Evolutionary conservation across 2,329 filamentous ascomycete genomes (phyloP).

Genomic region (Claviceps spartinae): DNA sequence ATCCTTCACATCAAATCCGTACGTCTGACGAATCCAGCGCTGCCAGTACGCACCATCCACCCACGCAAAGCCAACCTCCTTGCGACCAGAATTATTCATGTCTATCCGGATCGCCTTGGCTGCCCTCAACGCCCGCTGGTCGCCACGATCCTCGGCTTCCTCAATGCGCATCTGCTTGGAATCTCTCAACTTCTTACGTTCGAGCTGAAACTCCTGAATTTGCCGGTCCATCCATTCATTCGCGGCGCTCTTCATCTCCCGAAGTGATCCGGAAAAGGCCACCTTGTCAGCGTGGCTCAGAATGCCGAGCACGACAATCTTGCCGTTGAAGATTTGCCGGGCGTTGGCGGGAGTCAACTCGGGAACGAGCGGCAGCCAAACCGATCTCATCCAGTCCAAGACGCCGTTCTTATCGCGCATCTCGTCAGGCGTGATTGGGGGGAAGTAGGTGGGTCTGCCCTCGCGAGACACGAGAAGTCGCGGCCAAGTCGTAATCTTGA

Average conservation of each 20-base stretch:
- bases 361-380: conserved; percentile 92
- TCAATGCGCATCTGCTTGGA: conserved; percentile 92
- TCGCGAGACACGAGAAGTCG: conserved; percentile 79
- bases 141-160: conserved; percentile 85
- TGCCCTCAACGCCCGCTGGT: conserved; percentile 70
- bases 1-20: conserved; percentile 75
- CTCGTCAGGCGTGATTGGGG: conserved; percentile 70
- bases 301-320: conserved; percentile 86
- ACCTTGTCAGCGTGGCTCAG: conserved; percentile 68
- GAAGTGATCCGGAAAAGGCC: conserved; percentile 62
- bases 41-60: conserved; percentile 97
- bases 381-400: conserved; percentile 84
- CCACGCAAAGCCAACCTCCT: conserved; percentile 92
- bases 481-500: conserved; percentile 97
- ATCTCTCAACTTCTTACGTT: conserved; percentile 84
- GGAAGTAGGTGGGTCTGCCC: conserved; percentile 81
- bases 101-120: conserved; percentile 88
- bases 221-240: conserved; percentile 98
- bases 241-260: conserved; percentile 90
- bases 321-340: conserved; percentile 86
- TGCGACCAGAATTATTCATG: conserved; percentile 75
- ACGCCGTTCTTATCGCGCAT: conserved; percentile 78
- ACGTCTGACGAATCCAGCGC: conserved; percentile 89
- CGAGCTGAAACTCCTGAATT: conserved; percentile 78
- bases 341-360: conserved; percentile 87